Percentiles rank a stretch among this genome's conserved stretches.
Evolutionary conservation across 768 basidiomycete genomes (phyloP).

Genomic region (Boletus subcaerulescens): DNA sequence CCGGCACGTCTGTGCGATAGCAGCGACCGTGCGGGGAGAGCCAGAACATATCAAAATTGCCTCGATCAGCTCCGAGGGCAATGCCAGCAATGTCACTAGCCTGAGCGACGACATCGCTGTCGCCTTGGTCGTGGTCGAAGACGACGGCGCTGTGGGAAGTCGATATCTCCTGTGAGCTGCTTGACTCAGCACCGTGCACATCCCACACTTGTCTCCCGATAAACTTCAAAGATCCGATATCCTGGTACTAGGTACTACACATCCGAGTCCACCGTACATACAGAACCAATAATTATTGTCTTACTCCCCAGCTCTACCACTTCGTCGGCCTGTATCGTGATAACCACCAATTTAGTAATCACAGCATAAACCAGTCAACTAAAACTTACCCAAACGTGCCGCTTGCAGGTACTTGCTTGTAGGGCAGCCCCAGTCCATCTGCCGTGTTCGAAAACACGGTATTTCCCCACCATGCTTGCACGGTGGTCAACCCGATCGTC

Average conservation of each 20-base stretch:
- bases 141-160: constrained; percentile 1
- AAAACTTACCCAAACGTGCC: constrained; percentile 29
- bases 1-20: constrained; percentile 37
- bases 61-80: constrained; percentile 44
- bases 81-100: constrained; percentile 6
- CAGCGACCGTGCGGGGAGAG: constrained; percentile 33
- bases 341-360: background rate
- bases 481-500: constrained; percentile 48
- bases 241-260: too few relatives aligned
- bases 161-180: background rate
- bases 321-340: constrained; percentile 1
- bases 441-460: constrained; percentile 32
- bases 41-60: constrained; percentile 30
- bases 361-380: background rate
- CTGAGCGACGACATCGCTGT: background rate
- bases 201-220: background rate
- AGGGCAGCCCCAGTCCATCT: constrained; percentile 11
- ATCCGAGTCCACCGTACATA: too few relatives aligned
- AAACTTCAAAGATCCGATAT: too few relatives aligned
- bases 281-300: too few relatives aligned
- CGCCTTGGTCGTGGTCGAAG: background rate
- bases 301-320: background rate
- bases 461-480: constrained; percentile 76
- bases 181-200: constrained; percentile 4
- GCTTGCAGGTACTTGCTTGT: constrained; percentile 9